These are phyloP conservation scores for Capillidium heterosporum DNA, from an alignment of 371 early-diverging fungal genomes.

Conservation along the genomic window DNA sequence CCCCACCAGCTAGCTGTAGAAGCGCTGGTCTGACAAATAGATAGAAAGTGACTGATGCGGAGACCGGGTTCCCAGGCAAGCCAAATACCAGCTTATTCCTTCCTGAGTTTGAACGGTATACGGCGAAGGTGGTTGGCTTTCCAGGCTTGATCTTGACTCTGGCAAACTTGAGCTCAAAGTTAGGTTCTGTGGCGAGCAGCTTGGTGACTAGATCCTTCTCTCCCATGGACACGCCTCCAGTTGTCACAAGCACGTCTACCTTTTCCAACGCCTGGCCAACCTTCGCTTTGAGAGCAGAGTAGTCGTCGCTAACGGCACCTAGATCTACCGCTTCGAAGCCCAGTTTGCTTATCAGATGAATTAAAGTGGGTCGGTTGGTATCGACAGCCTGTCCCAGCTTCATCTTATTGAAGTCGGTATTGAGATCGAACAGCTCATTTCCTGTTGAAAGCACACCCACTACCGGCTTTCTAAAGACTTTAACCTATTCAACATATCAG, in stretches of 20 bases:
- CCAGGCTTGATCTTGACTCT: conserved; percentile 86
- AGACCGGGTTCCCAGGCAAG: conserved; percentile 86
- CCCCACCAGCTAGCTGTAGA: conserved; percentile 45
- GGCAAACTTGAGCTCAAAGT: conserved; percentile 68
- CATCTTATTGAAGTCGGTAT: conserved; percentile 20
- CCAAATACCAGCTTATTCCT: conserved; percentile 41
- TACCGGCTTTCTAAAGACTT: conserved; percentile 40
- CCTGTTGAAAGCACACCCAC: conserved; percentile 79
- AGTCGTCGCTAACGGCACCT: conserved; percentile 54
- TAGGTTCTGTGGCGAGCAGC: conserved; percentile 50
- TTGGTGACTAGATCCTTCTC: conserved; percentile 81
- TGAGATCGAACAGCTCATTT: conserved; percentile 59
- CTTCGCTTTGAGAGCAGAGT: conserved; percentile 25
- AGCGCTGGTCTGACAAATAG: conserved; percentile 77
- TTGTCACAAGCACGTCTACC: conserved; percentile 65
- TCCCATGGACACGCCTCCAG: conserved; percentile 93
- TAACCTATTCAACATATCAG: conserved; percentile 17
- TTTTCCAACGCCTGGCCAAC: conserved; percentile 29
- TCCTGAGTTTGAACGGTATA: conserved; percentile 16
- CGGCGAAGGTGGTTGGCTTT: conserved; percentile 87
- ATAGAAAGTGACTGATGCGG: conserved; percentile 72
- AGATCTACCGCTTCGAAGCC: conserved; percentile 53
- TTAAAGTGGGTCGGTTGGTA: conserved; percentile 62
- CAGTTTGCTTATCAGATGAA: conserved; percentile 34
- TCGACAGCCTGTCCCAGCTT: conserved; percentile 44